Conservation (phyloP, 163 green algal species). For the Volvox carteri region DNA sequence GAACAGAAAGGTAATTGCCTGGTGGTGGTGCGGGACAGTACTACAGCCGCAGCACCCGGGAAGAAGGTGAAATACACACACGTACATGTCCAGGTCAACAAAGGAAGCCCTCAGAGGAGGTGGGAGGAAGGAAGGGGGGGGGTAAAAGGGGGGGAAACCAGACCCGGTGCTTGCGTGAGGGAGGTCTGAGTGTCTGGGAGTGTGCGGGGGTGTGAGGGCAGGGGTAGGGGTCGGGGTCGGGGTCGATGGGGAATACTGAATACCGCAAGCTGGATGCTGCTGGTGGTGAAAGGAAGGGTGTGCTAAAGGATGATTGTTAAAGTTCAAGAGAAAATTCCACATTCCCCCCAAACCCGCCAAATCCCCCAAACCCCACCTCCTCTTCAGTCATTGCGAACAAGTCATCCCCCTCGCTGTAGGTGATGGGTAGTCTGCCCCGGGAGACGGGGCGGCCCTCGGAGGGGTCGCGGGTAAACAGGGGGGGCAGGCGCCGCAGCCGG, state of each 20-base stretch:
- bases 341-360: neutral
- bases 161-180: too few relatives aligned
- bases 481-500: slow-evolving; percentile 7
- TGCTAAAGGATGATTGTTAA: too few relatives aligned
- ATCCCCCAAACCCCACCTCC: neutral
- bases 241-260: too few relatives aligned
- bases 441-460: neutral
- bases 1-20: neutral
- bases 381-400: slow-evolving; percentile 10
- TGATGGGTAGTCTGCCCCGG: neutral
- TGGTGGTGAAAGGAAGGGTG: too few relatives aligned
- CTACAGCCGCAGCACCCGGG: neutral
- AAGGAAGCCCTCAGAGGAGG: too few relatives aligned
- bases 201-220: too few relatives aligned
- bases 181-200: neutral
- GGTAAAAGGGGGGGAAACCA: neutral
- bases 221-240: too few relatives aligned
- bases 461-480: neutral
- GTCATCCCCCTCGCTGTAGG: slow-evolving; percentile 18
- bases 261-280: too few relatives aligned
- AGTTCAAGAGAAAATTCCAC: neutral
- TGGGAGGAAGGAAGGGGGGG: neutral
- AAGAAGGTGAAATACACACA: too few relatives aligned
- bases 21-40: neutral
- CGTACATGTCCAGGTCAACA: too few relatives aligned